Conservation (phyloP, 1,284 basidiomycete genomes). For the Exobasidium cylindrosporum region DNA sequence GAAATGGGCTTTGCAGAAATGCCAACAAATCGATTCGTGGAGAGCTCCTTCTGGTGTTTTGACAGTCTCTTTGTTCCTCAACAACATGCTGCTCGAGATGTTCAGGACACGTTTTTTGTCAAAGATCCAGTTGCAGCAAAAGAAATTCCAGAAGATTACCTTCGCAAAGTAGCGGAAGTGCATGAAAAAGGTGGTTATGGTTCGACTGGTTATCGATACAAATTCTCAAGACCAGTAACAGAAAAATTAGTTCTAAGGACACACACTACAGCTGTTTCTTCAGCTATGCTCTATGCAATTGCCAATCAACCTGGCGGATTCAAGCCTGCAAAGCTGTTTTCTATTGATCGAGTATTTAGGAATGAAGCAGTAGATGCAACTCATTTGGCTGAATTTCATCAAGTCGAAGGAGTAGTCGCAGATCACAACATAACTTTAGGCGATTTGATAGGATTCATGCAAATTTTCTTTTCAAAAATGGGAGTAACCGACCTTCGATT, state of each 20-base stretch:
- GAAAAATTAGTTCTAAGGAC: constrained; percentile 89
- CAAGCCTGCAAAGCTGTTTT: constrained; percentile 93
- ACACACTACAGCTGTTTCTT: constrained; percentile 94
- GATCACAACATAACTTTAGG: constrained; percentile 92
- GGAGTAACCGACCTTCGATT: constrained; percentile 88
- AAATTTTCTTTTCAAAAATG: constrained; percentile 90
- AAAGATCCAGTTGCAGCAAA: constrained; percentile 82
- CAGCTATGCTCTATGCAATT: constrained; percentile 77
- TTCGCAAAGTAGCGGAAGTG: constrained; percentile 78
- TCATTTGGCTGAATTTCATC: constrained; percentile 99
- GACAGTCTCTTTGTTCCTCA: constrained; percentile 98
- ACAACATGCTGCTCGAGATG: constrained; percentile 94
- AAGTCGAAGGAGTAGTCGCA: constrained; percentile 98
- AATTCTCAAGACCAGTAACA: constrained; percentile 88
- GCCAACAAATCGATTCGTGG: constrained; percentile 96
- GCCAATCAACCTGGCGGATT: constrained; percentile 76
- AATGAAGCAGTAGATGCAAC: constrained; percentile 99
- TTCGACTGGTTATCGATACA: constrained; percentile 96
- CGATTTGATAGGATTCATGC: constrained; percentile 75
- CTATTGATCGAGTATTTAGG: constrained; percentile 96
- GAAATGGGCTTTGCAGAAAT: constrained; percentile 99
- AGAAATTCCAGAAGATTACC: constrained; percentile 78
- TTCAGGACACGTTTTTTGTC: constrained; percentile 99
- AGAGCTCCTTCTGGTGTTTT: constrained; percentile 99
- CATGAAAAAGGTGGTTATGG: constrained; percentile 90